Evolutionary conservation across 805 yeast species (phyloP).

Genomic region (Wilhelminamyces savonicus): DNA sequence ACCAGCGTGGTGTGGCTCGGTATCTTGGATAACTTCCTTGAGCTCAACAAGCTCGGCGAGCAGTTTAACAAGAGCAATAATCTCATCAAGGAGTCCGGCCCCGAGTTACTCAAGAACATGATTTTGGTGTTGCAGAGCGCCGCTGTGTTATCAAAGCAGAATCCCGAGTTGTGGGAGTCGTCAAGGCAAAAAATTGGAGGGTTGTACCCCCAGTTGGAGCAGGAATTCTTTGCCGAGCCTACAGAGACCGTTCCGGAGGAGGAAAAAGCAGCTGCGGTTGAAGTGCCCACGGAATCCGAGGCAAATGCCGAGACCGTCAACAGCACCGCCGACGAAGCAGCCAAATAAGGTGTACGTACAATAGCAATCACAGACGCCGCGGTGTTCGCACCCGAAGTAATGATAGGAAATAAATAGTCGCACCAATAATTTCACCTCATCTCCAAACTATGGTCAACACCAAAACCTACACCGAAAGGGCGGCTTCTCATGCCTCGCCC

Average conservation of each 20-base stretch:
- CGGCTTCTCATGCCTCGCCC: constrained; percentile 63
- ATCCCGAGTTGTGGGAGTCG: constrained; percentile 20
- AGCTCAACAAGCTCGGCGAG: constrained; percentile 17
- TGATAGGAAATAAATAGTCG: too few relatives aligned
- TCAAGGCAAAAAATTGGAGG: constrained; percentile 27
- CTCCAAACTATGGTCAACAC: constrained; percentile 21
- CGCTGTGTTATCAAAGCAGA: constrained; percentile 15
- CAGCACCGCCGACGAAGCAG: too few relatives aligned
- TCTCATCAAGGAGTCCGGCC: constrained; percentile 24
- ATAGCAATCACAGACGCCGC: too few relatives aligned
- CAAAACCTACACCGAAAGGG: constrained; percentile 59
- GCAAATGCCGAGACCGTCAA: too few relatives aligned
- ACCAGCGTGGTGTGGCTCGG: constrained; percentile 27
- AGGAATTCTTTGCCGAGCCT: too few relatives aligned
- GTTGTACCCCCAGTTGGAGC: constrained; percentile 23
- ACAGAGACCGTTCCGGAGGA: too few relatives aligned
- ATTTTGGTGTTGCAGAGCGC: constrained; percentile 29
- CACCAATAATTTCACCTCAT: too few relatives aligned
- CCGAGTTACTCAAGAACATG: constrained; percentile 37
- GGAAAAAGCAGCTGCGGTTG: too few relatives aligned
- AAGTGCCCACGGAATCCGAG: too few relatives aligned
- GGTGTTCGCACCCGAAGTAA: too few relatives aligned
- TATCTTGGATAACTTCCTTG: constrained; percentile 25
- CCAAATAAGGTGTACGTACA: too few relatives aligned
- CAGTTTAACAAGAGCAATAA: constrained; percentile 7